Percentiles rank a stretch among this genome's conserved stretches.
Conservation (phyloP, 2,329 filamentous ascomycete genomes). For the Monosporascus sp. region DNA sequence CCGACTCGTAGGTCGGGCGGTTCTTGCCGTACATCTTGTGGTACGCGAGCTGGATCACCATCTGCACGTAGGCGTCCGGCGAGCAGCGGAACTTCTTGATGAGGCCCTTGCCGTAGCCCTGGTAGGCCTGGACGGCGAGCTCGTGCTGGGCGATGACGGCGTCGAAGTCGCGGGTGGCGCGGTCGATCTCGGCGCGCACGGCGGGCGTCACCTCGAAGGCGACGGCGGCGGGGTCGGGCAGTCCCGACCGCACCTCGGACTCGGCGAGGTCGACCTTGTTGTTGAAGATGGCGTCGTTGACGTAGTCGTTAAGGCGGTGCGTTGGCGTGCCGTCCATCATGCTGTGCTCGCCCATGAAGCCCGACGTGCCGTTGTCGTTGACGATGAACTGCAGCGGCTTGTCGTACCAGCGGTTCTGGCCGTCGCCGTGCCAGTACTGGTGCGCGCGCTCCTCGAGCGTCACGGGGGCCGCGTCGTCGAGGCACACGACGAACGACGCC, state of each 20-base stretch:
- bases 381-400: constrained; percentile 97
- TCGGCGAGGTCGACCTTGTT: constrained; percentile 90
- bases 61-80: constrained; percentile 95
- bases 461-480: constrained; percentile 86
- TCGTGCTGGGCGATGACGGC: constrained; percentile 82
- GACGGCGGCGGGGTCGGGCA: constrained; percentile 74
- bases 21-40: constrained; percentile 99
- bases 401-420: constrained; percentile 93
- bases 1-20: constrained; percentile 95
- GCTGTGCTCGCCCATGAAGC: constrained; percentile 97
- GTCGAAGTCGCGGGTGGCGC: constrained; percentile 72
- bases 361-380: constrained; percentile 95
- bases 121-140: constrained; percentile 89
- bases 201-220: constrained; percentile 73
- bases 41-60: constrained; percentile 98
- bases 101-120: constrained; percentile 94
- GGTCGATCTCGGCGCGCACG: constrained; percentile 71
- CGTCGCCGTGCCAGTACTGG: constrained; percentile 98
- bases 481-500: constrained; percentile 83
- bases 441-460: constrained; percentile 93
- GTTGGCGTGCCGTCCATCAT: constrained; percentile 99
- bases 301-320: constrained; percentile 91
- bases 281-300: constrained; percentile 86
- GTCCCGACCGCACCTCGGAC: constrained; percentile 69
- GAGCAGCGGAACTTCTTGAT: constrained; percentile 99